Evolutionary conservation across 768 basidiomycete species (phyloP), one percentile per base, ranked within the genome.

Genomic region (Mycena latifolia): DNA sequence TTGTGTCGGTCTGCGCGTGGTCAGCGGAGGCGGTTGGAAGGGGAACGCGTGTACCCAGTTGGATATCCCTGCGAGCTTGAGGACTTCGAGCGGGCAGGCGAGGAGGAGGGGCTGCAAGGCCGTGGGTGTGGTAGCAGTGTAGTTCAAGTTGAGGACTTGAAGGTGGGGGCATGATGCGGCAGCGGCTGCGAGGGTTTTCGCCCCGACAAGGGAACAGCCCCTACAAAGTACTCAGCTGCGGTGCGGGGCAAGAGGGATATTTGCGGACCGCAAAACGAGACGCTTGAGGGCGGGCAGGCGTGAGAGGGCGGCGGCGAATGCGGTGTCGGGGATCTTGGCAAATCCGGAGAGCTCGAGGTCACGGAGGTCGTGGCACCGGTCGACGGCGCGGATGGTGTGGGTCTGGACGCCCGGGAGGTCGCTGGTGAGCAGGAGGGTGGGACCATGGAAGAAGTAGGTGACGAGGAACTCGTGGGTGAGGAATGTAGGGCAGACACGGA

Each of bases 1-100:
- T 81, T 20, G 83, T 74, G 74, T 90, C 89, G 9, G 88, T 90
- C 90, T 91, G 65, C 5, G 31, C 57, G 22, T 22, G 61, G 17
- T 43, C 51, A 29, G 25, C 25, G 20, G 46, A 55, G 43, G 51
- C 12, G 7, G n/a, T 25, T 54, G 28, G 33, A 27, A 48, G 25
- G 31, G 15, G 25, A 6, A 37, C 37, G 20, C 15, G 28, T 8
- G 71, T 58, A 85, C 91, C 87, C 90, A 89, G 70, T 82, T 89
- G 15, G 79, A 75, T 58, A 91, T 83, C 7, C 87, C 88, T 5
- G 90, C 88, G 6, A 89, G 74, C 71, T 92, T 92, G 45, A 92
- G 73, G 0, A 86, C 83, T 69, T 87, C 80, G 20, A 92, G 69
- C 24, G 71, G 68, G 63, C 84, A 78, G 5, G 72, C 75, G 5